Evolutionary conservation across 2,329 filamentous ascomycete species (phyloP).

Genomic region (Hypomyces perniciosus): DNA sequence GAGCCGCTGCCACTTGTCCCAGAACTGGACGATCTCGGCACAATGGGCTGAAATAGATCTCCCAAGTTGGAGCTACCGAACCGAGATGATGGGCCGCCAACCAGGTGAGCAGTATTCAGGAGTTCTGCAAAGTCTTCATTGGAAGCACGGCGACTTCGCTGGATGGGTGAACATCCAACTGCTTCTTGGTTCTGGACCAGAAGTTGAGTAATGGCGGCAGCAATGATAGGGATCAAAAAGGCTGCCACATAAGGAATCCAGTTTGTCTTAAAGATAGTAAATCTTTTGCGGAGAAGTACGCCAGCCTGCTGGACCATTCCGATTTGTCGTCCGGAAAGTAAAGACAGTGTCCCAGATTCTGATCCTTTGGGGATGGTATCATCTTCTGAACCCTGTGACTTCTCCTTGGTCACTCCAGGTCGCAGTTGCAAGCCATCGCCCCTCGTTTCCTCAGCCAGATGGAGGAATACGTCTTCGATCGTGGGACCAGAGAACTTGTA

Average conservation of each 20-base stretch:
- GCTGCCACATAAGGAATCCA: slow-evolving; percentile 65
- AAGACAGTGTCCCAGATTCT: neutral
- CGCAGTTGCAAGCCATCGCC: slow-evolving; percentile 5
- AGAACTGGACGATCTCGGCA: slow-evolving; percentile 10
- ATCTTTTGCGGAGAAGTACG: slow-evolving; percentile 59
- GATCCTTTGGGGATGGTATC: neutral
- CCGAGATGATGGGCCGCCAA: slow-evolving; percentile 20
- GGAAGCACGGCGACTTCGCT: slow-evolving; percentile 11
- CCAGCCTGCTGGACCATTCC: slow-evolving; percentile 53
- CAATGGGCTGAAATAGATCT: slow-evolving; percentile 12
- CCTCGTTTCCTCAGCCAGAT: slow-evolving; percentile 48
- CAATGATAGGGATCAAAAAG: slow-evolving; percentile 68
- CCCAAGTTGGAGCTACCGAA: slow-evolving; percentile 11
- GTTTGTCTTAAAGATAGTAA: slow-evolving; percentile 50
- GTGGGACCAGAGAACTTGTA: slow-evolving; percentile 65
- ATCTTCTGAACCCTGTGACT: neutral
- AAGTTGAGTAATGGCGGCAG: slow-evolving; percentile 66
- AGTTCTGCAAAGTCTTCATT: slow-evolving; percentile 16
- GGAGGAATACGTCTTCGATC: slow-evolving; percentile 67
- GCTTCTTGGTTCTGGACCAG: slow-evolving; percentile 56
- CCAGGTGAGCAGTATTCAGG: slow-evolving; percentile 15
- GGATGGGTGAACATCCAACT: slow-evolving; percentile 36
- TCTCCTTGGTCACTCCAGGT: slow-evolving; percentile 3
- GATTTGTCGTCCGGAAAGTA: slow-evolving; percentile 52
- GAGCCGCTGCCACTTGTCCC: slow-evolving; percentile 6